Evolutionary conservation across 768 basidiomycete genomes (phyloP), one percentile per base, ranked within the genome.

Genomic region (Fomitopsis serialis): DNA sequence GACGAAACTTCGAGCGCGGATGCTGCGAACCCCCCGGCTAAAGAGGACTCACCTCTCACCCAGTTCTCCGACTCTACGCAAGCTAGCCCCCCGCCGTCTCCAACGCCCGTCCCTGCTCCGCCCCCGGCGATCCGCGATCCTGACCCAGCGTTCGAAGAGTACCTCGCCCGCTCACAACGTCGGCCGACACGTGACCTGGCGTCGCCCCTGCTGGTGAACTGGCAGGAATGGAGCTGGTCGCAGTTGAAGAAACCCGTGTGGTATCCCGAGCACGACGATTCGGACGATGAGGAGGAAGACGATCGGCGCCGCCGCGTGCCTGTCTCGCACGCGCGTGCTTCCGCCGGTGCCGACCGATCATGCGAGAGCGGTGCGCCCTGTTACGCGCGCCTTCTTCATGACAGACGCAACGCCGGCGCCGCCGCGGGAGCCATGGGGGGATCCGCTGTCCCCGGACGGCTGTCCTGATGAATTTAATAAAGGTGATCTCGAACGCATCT

Each of bases 161-260:
- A 61, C 46, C 55, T 64, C 13, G 50, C 61, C 22, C 62, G 62
- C 24, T 66, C 66, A 56, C 63, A 61, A 6, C 51, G 58, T n/a
- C 40, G 44, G 17, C 25, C 32, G 17, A 52, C 50, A 54, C 44
- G 68, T 62, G 68, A 61, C 53, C 35, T 59, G 49, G 21, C 63
- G 19, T 40, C 52, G 13, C 40, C 17, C 8, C 40, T 40, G 13
- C 53, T 27, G 21, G 29, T 29, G 22, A 35, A 64, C 52, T 74
- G 75, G 72, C 64, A 69, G 32, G 62, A 67, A 46, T 78, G 78
- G 77, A 71, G 64, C 50, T 77, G 77, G 76, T 68, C 72, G 42
- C 73, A 72, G 42, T 65, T 76, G 29, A 68, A 67, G 53, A 48
- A 61, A 17, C 69, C 73, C 45, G 68, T 61, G 25, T 74, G 50